Percentiles rank a stretch among this genome's conserved stretches.
These are phyloP conservation scores for Lecanosticta acicola DNA, from an alignment of 2,329 filamentous ascomycete genomes.

Conservation along the genomic window DNA sequence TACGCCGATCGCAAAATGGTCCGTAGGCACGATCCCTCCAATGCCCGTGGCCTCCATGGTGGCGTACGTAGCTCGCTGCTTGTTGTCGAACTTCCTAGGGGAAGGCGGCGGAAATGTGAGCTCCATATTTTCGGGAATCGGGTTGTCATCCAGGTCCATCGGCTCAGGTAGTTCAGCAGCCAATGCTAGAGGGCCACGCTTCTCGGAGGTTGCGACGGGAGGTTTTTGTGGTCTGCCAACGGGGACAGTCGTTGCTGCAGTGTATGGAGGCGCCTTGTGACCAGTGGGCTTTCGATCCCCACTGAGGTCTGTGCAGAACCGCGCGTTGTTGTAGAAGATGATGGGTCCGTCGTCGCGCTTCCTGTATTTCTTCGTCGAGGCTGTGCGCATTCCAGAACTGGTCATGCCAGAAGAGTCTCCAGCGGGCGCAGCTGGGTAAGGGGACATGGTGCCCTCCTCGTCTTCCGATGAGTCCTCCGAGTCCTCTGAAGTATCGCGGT, in stretches of 20 bases:
- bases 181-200: conserved; percentile 28
- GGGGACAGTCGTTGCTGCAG: conserved; percentile 12
- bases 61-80: conserved; percentile 22
- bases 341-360: conserved; percentile 65
- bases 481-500: conserved; percentile 39
- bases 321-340: conserved; percentile 75
- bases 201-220: conserved; percentile 21
- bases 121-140: conserved; percentile 32
- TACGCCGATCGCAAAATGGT: conserved; percentile 52
- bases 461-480: conserved; percentile 34
- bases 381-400: conserved; percentile 43
- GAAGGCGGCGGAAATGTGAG: conserved; percentile 35
- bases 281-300: conserved; percentile 48
- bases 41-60: conserved; percentile 50
- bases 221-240: conserved; percentile 14
- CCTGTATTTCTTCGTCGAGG: conserved; percentile 38
- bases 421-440: conserved; percentile 19
- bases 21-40: conserved; percentile 55
- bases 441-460: conserved; percentile 31
- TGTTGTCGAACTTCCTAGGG: conserved; percentile 17
- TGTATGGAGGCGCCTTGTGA: conserved; percentile 21
- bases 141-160: conserved; percentile 34
- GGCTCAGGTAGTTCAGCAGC: conserved; percentile 29
- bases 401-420: conserved; percentile 40
- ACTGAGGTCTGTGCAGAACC: conserved; percentile 75